These are phyloP conservation scores for Lyophyllum atratum DNA, from an alignment of 768 basidiomycete genomes.

Conservation along the genomic window DNA sequence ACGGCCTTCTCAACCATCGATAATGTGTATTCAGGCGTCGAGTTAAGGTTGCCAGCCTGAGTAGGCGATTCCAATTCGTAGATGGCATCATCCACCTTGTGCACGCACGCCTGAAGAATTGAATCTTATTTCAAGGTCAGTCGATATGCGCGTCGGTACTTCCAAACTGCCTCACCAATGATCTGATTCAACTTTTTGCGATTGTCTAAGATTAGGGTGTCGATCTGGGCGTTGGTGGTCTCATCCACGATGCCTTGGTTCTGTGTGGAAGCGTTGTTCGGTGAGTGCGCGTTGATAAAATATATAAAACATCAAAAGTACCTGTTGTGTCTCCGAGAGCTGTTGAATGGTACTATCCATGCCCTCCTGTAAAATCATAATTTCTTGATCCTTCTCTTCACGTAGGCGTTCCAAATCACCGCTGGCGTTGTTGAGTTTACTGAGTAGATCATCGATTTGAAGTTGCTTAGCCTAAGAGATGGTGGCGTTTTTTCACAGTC, in stretches of 20 bases:
- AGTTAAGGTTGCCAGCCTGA: conserved; percentile 91
- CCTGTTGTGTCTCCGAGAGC: conserved; percentile 85
- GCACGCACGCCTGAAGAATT: conserved; percentile 93
- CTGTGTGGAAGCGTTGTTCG: conserved; percentile 42
- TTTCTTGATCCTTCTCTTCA: conserved; percentile 98
- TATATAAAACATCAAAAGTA: conserved; percentile 29
- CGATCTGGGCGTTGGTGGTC: conserved; percentile 95
- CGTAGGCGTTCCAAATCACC: conserved; percentile 79
- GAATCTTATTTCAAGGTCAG: conserved; percentile 65
- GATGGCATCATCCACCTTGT: conserved; percentile 95
- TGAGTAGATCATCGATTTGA: conserved; percentile 91
- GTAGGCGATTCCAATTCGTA: conserved; percentile 98
- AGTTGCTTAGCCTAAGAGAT: conserved; percentile 81
- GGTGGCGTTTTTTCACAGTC: background rate
- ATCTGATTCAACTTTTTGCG: conserved; percentile 98
- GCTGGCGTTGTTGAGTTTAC: conserved; percentile 73
- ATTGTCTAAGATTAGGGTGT: conserved; percentile 93
- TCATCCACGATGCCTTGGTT: conserved; percentile 83
- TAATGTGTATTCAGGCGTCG: conserved; percentile 97
- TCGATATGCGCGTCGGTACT: background rate
- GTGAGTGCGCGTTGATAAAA: conserved; percentile 1
- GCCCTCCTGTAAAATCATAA: conserved; percentile 91
- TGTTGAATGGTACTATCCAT: conserved; percentile 92
- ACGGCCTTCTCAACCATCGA: conserved; percentile 98
- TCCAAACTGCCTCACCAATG: conserved; percentile 58